phyloP scores from a whole-genome alignment of 106 monocot genomes.

The Dioscorea alata region DNA sequence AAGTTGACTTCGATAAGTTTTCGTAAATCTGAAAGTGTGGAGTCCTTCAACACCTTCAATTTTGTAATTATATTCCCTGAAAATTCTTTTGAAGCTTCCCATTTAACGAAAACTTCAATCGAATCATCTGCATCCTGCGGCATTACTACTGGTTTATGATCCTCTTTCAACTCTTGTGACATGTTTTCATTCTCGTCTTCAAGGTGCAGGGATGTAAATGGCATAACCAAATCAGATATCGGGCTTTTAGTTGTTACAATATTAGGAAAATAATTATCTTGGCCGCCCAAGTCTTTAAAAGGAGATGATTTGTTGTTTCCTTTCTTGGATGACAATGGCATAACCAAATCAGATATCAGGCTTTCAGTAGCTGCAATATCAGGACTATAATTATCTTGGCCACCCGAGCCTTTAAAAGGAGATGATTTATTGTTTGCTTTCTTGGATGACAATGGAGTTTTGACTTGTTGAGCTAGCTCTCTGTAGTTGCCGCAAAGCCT shows the following conservation, averaged over 20 bases:
- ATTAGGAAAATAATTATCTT: slow-evolving; percentile 1
- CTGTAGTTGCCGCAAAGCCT: slow-evolving; percentile 90
- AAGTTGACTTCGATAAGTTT: slow-evolving; percentile 58
- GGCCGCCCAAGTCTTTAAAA: not conserved
- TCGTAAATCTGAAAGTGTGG: slow-evolving; percentile 55
- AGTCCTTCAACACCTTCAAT: slow-evolving; percentile 34
- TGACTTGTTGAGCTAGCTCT: slow-evolving; percentile 59
- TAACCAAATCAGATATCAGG: slow-evolving; percentile 35
- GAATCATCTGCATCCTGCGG: slow-evolving; percentile 19
- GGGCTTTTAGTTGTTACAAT: slow-evolving; percentile 49
- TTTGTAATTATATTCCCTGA: slow-evolving; percentile 49
- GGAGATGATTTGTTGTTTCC: slow-evolving; percentile 9
- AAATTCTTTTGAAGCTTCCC: slow-evolving; percentile 72
- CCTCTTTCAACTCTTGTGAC: slow-evolving; percentile 42
- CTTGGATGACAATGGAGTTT: slow-evolving; percentile 22
- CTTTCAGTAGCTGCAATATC: slow-evolving; percentile 81
- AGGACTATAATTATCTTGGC: not conserved
- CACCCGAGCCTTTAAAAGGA: slow-evolving; percentile 6
- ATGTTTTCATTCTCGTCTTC: slow-evolving; percentile 11
- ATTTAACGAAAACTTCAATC: slow-evolving; percentile 72
- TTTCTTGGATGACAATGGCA: slow-evolving; percentile 26
- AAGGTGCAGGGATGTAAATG: slow-evolving; percentile 19
- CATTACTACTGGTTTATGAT: slow-evolving; percentile 10
- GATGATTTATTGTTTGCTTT: slow-evolving; percentile 10
- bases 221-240: slow-evolving; percentile 17